Evolutionary conservation across 176 grass and related monocot species (phyloP).

Genomic region (Ananas comosus): DNA sequence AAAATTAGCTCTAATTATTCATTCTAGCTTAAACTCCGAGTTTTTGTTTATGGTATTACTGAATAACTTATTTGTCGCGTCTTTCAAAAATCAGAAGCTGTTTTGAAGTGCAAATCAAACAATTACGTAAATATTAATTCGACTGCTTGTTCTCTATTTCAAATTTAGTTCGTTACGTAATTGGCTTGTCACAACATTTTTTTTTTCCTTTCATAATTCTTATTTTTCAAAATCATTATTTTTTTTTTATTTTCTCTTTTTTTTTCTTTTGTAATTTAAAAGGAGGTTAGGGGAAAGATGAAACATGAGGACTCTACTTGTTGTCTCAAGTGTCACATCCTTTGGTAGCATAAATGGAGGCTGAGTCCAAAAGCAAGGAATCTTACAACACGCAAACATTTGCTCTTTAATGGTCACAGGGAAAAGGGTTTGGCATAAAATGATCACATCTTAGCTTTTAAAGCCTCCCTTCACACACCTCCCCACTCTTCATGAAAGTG

Average conservation of each 20-base stretch:
- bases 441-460: background rate
- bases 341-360: background rate
- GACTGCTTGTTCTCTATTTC: too few relatives aligned
- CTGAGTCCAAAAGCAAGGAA: slow-evolving; percentile 14
- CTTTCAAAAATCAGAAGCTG: too few relatives aligned
- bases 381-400: slow-evolving; percentile 11
- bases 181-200: background rate
- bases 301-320: background rate
- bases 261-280: background rate
- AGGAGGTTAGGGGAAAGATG: background rate
- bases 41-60: too few relatives aligned
- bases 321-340: slow-evolving; percentile 12
- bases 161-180: background rate
- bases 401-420: background rate
- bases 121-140: too few relatives aligned
- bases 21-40: too few relatives aligned
- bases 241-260: background rate
- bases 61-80: too few relatives aligned
- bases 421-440: slow-evolving; percentile 8
- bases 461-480: background rate
- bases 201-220: background rate
- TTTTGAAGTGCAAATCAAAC: too few relatives aligned
- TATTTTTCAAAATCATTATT: background rate
- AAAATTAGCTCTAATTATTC: too few relatives aligned
- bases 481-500: background rate